Evolutionary conservation across 31 red algal species (phyloP).

Genomic region (Pterothamnion heteromorphum): DNA sequence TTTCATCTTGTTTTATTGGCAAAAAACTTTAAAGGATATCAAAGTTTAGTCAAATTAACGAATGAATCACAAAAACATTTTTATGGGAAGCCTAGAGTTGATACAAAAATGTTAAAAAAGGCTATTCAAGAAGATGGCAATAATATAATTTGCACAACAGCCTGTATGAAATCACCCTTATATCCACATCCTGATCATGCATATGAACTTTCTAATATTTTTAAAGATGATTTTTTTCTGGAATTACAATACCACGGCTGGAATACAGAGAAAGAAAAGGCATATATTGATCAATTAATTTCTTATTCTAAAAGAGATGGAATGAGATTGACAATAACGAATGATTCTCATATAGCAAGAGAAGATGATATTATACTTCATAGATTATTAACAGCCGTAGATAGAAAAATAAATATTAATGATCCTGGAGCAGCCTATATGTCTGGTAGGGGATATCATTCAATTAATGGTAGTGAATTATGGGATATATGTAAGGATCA

Average conservation of each 20-base stretch:
- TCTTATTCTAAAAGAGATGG: conserved; percentile 47
- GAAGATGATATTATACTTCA: conserved; percentile 69
- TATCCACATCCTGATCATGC: conserved; percentile 58
- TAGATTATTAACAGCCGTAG: conserved; percentile 83
- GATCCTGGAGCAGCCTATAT: conserved; percentile 68
- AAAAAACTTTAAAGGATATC: conserved; percentile 78
- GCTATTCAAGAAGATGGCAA: no score
- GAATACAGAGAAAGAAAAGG: conserved; percentile 63
- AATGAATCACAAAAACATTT: conserved; percentile 71
- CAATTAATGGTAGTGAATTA: no score
- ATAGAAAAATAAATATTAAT: conserved; percentile 71
- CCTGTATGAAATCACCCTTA: conserved; percentile 66
- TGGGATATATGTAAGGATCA: no score
- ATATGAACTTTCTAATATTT: conserved; percentile 63
- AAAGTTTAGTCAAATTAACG: conserved; percentile 77
- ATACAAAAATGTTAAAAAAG: no score
- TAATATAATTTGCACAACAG: conserved; percentile 75
- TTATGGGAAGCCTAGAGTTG: conserved; percentile 71
- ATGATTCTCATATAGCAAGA: conserved; percentile 87
- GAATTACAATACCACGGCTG: conserved; percentile 90
- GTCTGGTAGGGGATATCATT: no score
- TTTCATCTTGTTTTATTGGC: conserved; percentile 89
- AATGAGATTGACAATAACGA: conserved; percentile 74
- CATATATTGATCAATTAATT: conserved; percentile 51
- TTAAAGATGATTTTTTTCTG: conserved; percentile 88